Conservation (phyloP, 2,329 filamentous ascomycete species). For the Tolypocladium amazonense region DNA sequence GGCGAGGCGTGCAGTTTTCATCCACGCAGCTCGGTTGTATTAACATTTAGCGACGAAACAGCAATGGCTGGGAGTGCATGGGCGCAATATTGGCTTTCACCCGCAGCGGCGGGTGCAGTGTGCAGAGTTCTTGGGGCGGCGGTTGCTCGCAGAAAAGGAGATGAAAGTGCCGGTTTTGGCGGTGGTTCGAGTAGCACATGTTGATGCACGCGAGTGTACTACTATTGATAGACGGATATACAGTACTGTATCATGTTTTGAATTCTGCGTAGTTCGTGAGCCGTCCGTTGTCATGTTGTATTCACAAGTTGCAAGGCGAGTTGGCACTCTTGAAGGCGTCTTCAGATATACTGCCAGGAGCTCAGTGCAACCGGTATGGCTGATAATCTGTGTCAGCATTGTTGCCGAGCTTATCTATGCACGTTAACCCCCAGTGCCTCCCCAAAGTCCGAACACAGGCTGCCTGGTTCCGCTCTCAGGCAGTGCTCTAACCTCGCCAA, state of each 20-base stretch:
- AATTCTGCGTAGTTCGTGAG: not conserved
- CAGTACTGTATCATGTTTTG: not conserved
- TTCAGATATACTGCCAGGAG: too few species aligned
- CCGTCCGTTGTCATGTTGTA: not conserved
- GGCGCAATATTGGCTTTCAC: not conserved
- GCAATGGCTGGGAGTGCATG: not conserved
- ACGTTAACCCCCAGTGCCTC: too few species aligned
- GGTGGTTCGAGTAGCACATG: not conserved
- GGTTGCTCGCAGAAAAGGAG: not conserved
- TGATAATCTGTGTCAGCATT: too few species aligned
- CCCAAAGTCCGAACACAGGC: too few species aligned
- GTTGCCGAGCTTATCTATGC: too few species aligned
- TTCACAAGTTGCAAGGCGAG: not conserved
- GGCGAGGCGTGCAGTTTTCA: not conserved
- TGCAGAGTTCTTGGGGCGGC: not conserved
- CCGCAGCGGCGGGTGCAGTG: not conserved
- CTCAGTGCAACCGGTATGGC: too few species aligned
- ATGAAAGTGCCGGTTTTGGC: not conserved
- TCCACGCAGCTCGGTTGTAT: constrained; percentile 1
- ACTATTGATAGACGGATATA: not conserved
- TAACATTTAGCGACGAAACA: constrained; percentile 1
- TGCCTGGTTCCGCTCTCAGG: too few species aligned
- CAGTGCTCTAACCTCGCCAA: too few species aligned
- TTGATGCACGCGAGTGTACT: not conserved
- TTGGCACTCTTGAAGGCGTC: too few species aligned